Base-by-base conservation (phyloP, 2,329 filamentous ascomycete genomes). In the Penicillium sp. region DNA sequence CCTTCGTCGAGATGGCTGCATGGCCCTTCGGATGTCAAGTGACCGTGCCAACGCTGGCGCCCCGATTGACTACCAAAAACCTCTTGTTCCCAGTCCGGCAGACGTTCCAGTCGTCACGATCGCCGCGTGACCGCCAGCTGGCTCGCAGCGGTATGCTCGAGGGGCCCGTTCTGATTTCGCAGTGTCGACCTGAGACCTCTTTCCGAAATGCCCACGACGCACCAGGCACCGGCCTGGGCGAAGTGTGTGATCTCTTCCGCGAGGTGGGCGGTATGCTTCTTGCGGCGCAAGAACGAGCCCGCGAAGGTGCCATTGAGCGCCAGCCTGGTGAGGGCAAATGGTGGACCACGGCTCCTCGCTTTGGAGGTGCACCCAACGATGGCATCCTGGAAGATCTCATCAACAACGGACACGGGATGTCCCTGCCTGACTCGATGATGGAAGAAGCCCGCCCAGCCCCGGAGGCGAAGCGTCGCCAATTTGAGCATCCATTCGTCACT, bases 21-120 rank as follows among this genome's bases (percentile, higher is more conserved):
- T 85, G 82, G 79, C 75, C 81, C 4, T 86, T 86, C 68, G 79
- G 79, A 45, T 81, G 82, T 60, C 79, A 79, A 48, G 72, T 84
- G 16, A 71, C 72, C 63, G 57, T 76, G 65, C 64, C 82, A 69
- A 68, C 77, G 69, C 53, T 77, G 59, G 65, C 78, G 65, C 67
- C 82, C 68, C 53, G 76, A 71, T 71, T 86, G 6, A 68, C 75
- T 7, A 65, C 84, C 11, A 71, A 76, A 51, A 76, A 72, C 29
- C 68, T 86, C 29, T 77, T 83, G 3, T 77, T 85, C 53, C 83
- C 83, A 8, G 77, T 85, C 5, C 78, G 81, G 5, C 80, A 85
- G 62, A 82, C 77, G 40, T 79, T 81, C 55, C 72, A 77, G n/a
- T 76, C 81, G 14, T 82, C 79, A 56, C 77, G 81, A 43, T 72